These are phyloP conservation scores for Erythrobasidium hasegawianum DNA, from an alignment of 1,284 basidiomycete genomes.

Conservation along the genomic window DNA sequence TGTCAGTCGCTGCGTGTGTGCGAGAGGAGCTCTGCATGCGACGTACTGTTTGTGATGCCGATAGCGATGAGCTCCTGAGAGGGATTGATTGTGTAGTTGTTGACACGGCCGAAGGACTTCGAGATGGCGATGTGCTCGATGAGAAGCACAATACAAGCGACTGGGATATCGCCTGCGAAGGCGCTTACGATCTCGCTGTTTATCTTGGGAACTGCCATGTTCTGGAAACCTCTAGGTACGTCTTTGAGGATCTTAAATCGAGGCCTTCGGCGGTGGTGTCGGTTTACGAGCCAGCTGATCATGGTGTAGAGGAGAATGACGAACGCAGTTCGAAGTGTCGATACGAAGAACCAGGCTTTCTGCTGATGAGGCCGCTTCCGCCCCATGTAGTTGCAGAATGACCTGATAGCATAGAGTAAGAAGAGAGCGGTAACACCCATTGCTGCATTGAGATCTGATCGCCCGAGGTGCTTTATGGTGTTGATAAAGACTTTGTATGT, in stretches of 20 bases:
- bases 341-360: slow-evolving; percentile 66
- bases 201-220: slow-evolving; percentile 71
- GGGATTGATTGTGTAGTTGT: slow-evolving; percentile 96
- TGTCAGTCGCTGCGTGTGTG: no score
- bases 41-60: slow-evolving; percentile 71
- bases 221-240: slow-evolving; percentile 63
- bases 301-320: slow-evolving; percentile 79
- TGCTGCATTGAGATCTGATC: slow-evolving; percentile 75
- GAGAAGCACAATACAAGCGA: slow-evolving; percentile 89
- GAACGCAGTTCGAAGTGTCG: slow-evolving; percentile 78
- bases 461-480: slow-evolving; percentile 74
- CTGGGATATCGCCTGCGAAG: slow-evolving; percentile 74
- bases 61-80: slow-evolving; percentile 97
- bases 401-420: slow-evolving; percentile 71
- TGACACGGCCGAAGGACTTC: slow-evolving; percentile 66
- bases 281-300: slow-evolving; percentile 75
- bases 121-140: slow-evolving; percentile 92
- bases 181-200: slow-evolving; percentile 62
- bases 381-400: slow-evolving; percentile 59
- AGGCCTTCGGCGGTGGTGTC: slow-evolving; percentile 57
- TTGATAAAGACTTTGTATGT: slow-evolving; percentile 89
- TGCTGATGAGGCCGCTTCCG: slow-evolving; percentile 63
- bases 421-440: slow-evolving; percentile 78
- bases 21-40: no score
- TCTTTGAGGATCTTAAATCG: slow-evolving; percentile 74